Base-by-base conservation (phyloP, 2,329 filamentous ascomycete genomes). In the Thielaviopsis punctulata region DNA sequence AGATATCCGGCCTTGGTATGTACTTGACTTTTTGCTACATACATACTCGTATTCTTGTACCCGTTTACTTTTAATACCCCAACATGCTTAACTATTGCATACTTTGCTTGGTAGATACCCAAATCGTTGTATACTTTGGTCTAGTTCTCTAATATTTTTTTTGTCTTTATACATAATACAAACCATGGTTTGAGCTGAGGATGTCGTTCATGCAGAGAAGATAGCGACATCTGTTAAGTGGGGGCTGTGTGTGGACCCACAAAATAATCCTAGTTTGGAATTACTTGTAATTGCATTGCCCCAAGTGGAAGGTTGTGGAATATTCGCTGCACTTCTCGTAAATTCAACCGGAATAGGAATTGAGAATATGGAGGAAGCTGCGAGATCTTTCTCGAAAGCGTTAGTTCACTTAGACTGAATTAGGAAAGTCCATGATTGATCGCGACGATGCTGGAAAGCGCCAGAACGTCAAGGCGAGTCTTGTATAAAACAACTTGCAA, bases 251-350 rank as follows among this genome's bases (percentile, higher is more conserved):
- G 6, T 4, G 9, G 22, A 50, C n/a, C 48, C 36, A 36, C 9
- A 21, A n/a, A 49, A 12, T 25, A n/a, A n/a, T 1, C 33, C 48
- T 39, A 39, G 3, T 30, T 44, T n/a, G 22, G 19, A 44, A 22
- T n/a, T n/a, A n/a, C n/a, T n/a, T n/a, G n/a, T 43, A 24, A n/a
- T 18, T 39, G 30, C 27, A 5, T 24, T 18, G 9, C n/a, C n/a
- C n/a, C n/a, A n/a, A n/a, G n/a, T 21, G 27, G 50, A 52, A 52
- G n/a, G 3, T 27, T 24, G 27, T 51, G 46, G 49, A 51, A 51
- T 24, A 15, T 52, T 47, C 50, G 18, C 44, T 41, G 41, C 44
- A 24, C n/a, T 41, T 52, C 50, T n/a, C 13, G 27, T n/a, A 47
- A 18, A 21, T 47, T 39, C 44, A 4, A 41, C 7, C 15, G 13